Evolutionary conservation across 2,329 filamentous ascomycete species (phyloP).

Genomic region (Pseudocercospora cruenta): DNA sequence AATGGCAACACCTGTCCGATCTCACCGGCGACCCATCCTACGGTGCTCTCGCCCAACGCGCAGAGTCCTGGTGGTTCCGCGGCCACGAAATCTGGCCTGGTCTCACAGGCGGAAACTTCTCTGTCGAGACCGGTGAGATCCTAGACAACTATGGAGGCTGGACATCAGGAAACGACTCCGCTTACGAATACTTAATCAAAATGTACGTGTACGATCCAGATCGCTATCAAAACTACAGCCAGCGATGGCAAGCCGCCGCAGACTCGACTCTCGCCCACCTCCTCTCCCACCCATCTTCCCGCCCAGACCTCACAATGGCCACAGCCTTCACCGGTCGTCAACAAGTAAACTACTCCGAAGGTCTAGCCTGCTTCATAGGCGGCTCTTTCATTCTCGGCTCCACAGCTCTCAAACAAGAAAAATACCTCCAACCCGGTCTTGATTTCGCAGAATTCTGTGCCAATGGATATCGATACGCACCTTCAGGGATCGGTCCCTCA

Average conservation of each 20-base stretch:
- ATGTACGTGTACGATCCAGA: constrained; percentile 79
- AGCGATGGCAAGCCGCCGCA: constrained; percentile 69
- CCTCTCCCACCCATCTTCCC: constrained; percentile 66
- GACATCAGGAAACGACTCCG: constrained; percentile 76
- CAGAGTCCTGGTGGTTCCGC: constrained; percentile 69
- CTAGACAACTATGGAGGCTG: constrained; percentile 71
- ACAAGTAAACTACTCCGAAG: constrained; percentile 45
- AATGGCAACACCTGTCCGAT: constrained; percentile 82
- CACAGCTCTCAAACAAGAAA: constrained; percentile 64
- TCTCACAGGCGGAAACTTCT: constrained; percentile 69
- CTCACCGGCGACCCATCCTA: constrained; percentile 71
- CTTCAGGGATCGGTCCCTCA: constrained; percentile 78
- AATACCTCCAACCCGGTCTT: constrained; percentile 76
- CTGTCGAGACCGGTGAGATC: constrained; percentile 68
- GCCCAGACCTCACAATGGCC: constrained; percentile 74
- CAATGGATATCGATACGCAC: constrained; percentile 69
- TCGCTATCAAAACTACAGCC: constrained; percentile 65
- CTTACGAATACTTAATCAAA: constrained; percentile 90
- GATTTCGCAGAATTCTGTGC: constrained; percentile 72
- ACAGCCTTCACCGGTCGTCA: constrained; percentile 58
- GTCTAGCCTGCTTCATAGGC: constrained; percentile 78
- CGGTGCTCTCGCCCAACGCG: constrained; percentile 66
- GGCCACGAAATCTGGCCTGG: constrained; percentile 78
- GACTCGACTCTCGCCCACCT: constrained; percentile 76
- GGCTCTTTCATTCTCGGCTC: constrained; percentile 86